These are phyloP conservation scores for Coemansia aciculifera DNA, from an alignment of 192 early-diverging fungal genomes.

Conservation along the genomic window DNA sequence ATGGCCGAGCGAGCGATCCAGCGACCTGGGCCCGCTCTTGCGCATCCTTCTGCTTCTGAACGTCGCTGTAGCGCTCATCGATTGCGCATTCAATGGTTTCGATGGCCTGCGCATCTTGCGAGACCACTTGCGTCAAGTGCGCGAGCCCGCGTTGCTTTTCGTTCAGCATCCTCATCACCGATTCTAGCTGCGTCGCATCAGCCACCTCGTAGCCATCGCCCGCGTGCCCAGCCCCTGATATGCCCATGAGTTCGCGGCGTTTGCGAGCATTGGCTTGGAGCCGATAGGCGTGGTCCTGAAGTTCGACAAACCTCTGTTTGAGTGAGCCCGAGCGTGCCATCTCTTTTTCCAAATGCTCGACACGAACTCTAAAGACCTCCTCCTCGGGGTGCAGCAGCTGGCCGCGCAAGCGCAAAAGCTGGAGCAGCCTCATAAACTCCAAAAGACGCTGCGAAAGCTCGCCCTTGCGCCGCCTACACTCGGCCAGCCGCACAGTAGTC, in stretches of 20 bases:
- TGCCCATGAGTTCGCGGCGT: conserved; percentile 37
- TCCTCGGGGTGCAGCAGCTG: conserved; percentile 82
- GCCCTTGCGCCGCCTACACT: conserved; percentile 75
- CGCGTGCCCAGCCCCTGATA: conserved; percentile 13
- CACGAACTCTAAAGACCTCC: conserved; percentile 69
- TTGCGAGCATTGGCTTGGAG: conserved; percentile 61
- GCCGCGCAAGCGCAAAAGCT: conserved; percentile 80
- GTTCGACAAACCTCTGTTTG: conserved; percentile 77
- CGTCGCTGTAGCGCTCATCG: conserved; percentile 39
- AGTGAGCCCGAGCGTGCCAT: conserved; percentile 78
- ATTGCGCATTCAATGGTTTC: conserved; percentile 43
- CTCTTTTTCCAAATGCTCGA: conserved; percentile 75
- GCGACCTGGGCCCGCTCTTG: conserved; percentile 38
- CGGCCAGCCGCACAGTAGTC: conserved; percentile 70
- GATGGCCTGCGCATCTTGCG: conserved; percentile 60
- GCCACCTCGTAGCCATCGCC: conserved; percentile 58
- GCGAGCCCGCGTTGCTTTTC: conserved; percentile 69
- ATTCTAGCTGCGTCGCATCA: conserved; percentile 60
- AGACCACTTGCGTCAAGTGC: conserved; percentile 66
- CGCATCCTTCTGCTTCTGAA: conserved; percentile 46
- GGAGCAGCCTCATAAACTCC: conserved; percentile 84
- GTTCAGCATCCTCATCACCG: conserved; percentile 46
- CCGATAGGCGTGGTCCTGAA: conserved; percentile 77
- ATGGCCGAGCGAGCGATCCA: conserved; percentile 33
- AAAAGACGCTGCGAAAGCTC: conserved; percentile 75